Base-by-base conservation (phyloP, 2,329 filamentous ascomycete genomes). In the Camillea tinctor region DNA sequence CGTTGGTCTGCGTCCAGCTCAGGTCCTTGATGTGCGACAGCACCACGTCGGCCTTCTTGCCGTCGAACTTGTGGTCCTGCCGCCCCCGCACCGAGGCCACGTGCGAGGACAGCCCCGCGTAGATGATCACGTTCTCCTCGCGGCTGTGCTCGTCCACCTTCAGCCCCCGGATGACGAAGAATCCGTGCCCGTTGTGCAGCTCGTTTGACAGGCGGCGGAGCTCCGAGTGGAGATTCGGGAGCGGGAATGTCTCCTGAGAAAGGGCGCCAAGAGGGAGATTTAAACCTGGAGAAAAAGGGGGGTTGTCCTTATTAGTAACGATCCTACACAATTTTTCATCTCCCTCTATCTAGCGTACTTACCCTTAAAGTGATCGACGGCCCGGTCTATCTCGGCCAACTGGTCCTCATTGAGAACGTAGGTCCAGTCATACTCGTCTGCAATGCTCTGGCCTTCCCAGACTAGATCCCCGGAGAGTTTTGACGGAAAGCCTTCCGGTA, bases 21-120 rank as follows among this genome's bases (percentile, higher is more conserved):
- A 90, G 75, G 63, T 90, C 86, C 69, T 85, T 89, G 73, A 90
- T 85, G 63, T 90, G 87, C 2, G 80, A 76, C 1, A 86, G 71
- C 5, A 85, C 80, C 0, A 84, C 81, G 51, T 84, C 82, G 1
- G 80, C 80, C 0, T 76, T 74, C n/a, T 74, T 64, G 17, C 80
- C 81, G 1, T 79, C 65, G 59, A 74, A 76, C 20, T 75, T 75
- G 54, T 74, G 74, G 66, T 86, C 83, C 60, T 86, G 84, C 0
- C 80, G 76, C 0, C 81, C 84, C 4, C 86, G 79, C 26, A 79
- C 71, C 0, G 80, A 71, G 0, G 82, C 86, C 3, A 89, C 76
- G 62, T 89, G 85, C 0, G 83, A 77, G 0, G 85, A 81, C 1
- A 89, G 71, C 0, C 87, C 87, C 2, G 83, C 78, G 65, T 87